These are phyloP conservation scores for Apiotrichum veenhuisii DNA, from an alignment of 1,284 basidiomycete genomes.

Conservation along the genomic window DNA sequence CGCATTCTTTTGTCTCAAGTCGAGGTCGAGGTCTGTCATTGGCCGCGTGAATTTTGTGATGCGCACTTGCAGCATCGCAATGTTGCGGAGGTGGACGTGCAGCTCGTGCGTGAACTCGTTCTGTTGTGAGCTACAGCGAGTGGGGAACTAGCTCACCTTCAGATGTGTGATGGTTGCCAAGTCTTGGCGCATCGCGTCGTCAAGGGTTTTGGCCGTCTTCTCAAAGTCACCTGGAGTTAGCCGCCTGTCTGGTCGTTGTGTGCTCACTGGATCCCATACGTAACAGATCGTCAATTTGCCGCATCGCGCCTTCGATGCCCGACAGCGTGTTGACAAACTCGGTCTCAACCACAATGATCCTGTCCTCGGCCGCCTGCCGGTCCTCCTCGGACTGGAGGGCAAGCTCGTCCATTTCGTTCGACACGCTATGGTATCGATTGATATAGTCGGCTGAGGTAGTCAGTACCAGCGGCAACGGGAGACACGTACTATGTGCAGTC, in stretches of 20 bases:
- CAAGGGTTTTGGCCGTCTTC: slow-evolving; percentile 36
- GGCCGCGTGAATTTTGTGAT: slow-evolving; percentile 65
- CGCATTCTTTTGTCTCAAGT: slow-evolving; percentile 61
- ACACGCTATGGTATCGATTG: slow-evolving; percentile 31
- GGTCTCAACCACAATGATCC: slow-evolving; percentile 55
- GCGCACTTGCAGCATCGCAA: slow-evolving; percentile 70
- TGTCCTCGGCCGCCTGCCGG: slow-evolving; percentile 60
- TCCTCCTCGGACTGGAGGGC: slow-evolving; percentile 69
- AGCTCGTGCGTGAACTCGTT: slow-evolving; percentile 72
- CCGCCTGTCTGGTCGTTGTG: accelerated
- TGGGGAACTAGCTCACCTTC: slow-evolving; percentile 34
- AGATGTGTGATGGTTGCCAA: slow-evolving; percentile 38
- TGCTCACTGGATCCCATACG: slow-evolving; percentile 12
- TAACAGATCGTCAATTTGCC: slow-evolving; percentile 31
- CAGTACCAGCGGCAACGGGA: not conserved
- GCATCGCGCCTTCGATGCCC: slow-evolving; percentile 33
- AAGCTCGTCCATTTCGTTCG: slow-evolving; percentile 51
- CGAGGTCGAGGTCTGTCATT: slow-evolving; percentile 65
- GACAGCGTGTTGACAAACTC: slow-evolving; percentile 37
- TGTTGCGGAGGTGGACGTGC: slow-evolving; percentile 62
- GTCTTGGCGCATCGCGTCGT: slow-evolving; percentile 44
- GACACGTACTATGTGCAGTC: slow-evolving; percentile 33
- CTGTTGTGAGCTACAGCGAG: slow-evolving; percentile 47
- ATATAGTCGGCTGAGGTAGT: slow-evolving; percentile 30
- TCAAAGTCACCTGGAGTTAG: slow-evolving; percentile 14